Conservation (phyloP, 169 alveolate species). For the Eimeria necatrix region DNA sequence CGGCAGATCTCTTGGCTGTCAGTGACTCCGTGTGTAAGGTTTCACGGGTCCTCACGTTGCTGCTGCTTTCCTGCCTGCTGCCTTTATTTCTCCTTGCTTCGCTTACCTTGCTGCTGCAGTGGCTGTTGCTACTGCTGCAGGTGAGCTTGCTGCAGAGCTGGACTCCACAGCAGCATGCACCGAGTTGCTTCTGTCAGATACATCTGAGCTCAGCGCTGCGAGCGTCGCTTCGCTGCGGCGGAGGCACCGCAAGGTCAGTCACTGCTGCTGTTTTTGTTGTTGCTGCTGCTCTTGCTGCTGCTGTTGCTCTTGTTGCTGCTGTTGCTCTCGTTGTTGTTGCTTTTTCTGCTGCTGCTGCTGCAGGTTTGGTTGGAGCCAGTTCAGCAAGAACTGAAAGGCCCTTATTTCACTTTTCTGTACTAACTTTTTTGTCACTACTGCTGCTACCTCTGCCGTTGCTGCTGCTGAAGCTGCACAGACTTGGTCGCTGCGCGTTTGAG, state of each 20-base stretch:
- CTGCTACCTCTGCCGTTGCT: not conserved
- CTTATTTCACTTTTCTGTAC: too few species aligned
- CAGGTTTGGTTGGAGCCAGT: not conserved
- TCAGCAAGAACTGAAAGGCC: too few species aligned
- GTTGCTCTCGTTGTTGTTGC: not conserved
- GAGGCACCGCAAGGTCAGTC: not conserved
- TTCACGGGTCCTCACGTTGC: not conserved
- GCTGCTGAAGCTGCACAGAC: not conserved
- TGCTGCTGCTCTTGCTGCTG: not conserved
- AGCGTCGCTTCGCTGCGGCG: not conserved
- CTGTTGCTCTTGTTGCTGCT: not conserved
- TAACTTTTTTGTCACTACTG: too few species aligned
- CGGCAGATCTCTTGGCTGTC: not conserved
- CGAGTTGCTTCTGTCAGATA: not conserved
- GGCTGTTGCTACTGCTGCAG: conserved; percentile 25
- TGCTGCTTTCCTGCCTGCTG: not conserved
- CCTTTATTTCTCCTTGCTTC: not conserved
- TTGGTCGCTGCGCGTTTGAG: not conserved
- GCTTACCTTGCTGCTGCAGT: not conserved
- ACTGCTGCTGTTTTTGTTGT: not conserved
- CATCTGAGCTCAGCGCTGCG: not conserved
- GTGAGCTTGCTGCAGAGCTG: not conserved
- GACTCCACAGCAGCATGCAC: not conserved
- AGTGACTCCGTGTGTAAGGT: not conserved
- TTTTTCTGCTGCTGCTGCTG: conserved; percentile 12